These are phyloP conservation scores for Rickenella mellea DNA, from an alignment of 768 basidiomycete species.

Conservation along the genomic window DNA sequence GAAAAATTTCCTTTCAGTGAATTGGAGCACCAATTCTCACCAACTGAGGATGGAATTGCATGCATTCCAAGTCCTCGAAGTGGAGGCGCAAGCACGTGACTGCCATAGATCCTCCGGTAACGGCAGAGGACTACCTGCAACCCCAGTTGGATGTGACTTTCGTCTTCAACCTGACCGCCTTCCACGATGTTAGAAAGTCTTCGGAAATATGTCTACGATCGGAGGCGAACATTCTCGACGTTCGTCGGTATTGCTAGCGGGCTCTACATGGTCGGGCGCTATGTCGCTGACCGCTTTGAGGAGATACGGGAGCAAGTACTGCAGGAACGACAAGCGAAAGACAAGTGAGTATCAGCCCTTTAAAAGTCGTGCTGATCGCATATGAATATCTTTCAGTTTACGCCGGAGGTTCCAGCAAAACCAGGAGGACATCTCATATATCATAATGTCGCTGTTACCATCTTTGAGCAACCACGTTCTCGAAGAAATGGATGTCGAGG, in stretches of 20 bases:
- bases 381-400: slow-evolving; percentile 33
- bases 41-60: too few relatives aligned
- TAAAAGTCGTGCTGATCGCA: neutral
- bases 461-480: slow-evolving; percentile 57
- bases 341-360: slow-evolving; percentile 40
- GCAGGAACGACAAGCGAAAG: slow-evolving; percentile 51
- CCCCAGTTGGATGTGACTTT: too few relatives aligned
- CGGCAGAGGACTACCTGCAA: too few relatives aligned
- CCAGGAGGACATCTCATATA: slow-evolving; percentile 70
- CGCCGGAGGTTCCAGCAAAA: slow-evolving; percentile 66
- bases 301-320: slow-evolving; percentile 58
- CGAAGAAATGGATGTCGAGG: slow-evolving; percentile 71
- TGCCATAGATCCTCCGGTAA: too few relatives aligned
- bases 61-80: too few relatives aligned
- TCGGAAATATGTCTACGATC: slow-evolving; percentile 38
- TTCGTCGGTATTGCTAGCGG: slow-evolving; percentile 46
- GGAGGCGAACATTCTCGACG: slow-evolving; percentile 35
- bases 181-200: slow-evolving; percentile 35
- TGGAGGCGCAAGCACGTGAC: too few relatives aligned
- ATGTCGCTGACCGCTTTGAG: slow-evolving; percentile 50
- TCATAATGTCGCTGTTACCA: slow-evolving; percentile 59
- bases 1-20: too few relatives aligned
- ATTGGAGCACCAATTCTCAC: too few relatives aligned
- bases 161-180: too few relatives aligned
- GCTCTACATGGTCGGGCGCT: slow-evolving; percentile 51